Evolutionary conservation across 805 yeast genomes (phyloP).

Genomic region (Saccharomycopsis babjevae): DNA sequence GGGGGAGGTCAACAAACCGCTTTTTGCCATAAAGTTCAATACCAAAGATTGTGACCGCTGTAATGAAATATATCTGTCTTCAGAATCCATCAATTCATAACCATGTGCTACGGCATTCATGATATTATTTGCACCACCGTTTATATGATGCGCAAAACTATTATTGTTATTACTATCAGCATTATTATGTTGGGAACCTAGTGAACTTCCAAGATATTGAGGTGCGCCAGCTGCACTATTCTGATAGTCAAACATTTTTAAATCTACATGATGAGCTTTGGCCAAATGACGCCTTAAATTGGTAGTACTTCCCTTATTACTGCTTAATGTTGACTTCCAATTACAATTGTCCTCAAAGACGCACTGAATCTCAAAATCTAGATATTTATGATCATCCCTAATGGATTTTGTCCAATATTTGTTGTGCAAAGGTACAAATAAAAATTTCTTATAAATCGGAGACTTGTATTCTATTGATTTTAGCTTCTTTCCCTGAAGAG

Average conservation of each 20-base stretch:
- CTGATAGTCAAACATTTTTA: background rate
- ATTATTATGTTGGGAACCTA: background rate
- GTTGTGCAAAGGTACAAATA: background rate
- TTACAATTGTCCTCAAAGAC: background rate
- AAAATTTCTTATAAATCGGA: background rate
- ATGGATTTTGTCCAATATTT: background rate
- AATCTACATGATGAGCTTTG: background rate
- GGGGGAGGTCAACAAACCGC: background rate
- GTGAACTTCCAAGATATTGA: background rate
- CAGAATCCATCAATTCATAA: background rate
- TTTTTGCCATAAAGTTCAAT: background rate
- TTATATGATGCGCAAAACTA: background rate
- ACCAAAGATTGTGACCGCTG: background rate
- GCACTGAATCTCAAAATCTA: background rate
- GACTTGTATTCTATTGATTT: background rate
- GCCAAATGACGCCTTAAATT: background rate
- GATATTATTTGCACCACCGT: background rate
- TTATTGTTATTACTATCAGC: background rate
- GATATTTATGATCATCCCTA: background rate
- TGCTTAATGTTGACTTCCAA: background rate
- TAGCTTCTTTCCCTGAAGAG: background rate
- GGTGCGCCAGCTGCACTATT: background rate
- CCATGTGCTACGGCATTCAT: background rate
- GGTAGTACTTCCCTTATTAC: background rate
- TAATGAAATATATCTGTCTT: background rate